A percentile compares a stretch with the other conserved stretches of the same genome.
Conservation (phyloP, 768 basidiomycete genomes). For the Phallus indusiatus region DNA sequence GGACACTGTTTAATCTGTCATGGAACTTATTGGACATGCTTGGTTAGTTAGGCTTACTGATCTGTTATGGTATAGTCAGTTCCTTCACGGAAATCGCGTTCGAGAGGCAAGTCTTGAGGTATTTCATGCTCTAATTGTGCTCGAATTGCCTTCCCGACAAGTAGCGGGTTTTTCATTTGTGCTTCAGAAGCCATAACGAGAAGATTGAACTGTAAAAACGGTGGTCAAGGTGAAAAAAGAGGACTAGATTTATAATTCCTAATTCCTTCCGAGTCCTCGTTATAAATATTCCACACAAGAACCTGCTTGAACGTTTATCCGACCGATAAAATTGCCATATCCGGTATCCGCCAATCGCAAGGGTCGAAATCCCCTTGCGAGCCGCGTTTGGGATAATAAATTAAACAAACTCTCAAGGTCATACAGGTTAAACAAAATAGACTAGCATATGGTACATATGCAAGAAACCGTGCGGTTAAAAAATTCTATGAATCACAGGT, state of each 20-base stretch:
- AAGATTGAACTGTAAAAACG: neutral
- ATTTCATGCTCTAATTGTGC: slow-evolving; percentile 25
- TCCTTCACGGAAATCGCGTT: slow-evolving; percentile 25
- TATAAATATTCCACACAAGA: neutral
- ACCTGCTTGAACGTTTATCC: neutral
- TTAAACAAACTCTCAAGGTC: neutral
- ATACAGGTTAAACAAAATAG: neutral
- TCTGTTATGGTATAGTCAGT: slow-evolving; percentile 27
- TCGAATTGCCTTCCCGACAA: slow-evolving; percentile 25
- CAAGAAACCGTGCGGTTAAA: neutral
- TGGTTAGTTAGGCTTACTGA: slow-evolving; percentile 10
- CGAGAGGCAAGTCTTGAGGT: slow-evolving; percentile 25
- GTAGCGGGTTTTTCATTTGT: slow-evolving; percentile 25
- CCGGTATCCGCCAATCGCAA: neutral
- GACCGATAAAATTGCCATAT: neutral
- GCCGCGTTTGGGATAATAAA: neutral
- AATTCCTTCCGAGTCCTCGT: neutral
- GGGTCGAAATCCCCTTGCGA: neutral
- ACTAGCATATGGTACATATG: neutral
- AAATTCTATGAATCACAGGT: neutral
- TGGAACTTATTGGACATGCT: neutral
- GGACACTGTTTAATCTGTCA: slow-evolving; percentile 12
- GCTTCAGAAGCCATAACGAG: slow-evolving; percentile 21
- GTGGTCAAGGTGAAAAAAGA: neutral
- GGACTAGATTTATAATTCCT: neutral